phyloP scores from a whole-genome alignment of 768 basidiomycete genomes.

The Pluteus cervinus region DNA sequence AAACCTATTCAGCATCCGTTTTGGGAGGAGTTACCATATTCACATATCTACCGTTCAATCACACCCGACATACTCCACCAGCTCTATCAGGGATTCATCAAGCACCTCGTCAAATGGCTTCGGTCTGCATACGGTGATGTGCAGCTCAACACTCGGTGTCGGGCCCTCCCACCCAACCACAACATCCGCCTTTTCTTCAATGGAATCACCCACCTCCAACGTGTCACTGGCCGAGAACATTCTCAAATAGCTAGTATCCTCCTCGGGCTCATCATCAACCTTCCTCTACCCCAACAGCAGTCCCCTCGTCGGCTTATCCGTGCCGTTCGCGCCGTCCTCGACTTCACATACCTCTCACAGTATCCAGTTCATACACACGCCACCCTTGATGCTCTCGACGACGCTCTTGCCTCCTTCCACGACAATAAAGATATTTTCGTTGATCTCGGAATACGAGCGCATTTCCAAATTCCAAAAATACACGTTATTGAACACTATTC shows the following conservation, averaged over 20 bases:
- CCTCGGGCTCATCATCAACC: constrained; percentile 27
- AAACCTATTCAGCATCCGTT: constrained; percentile 20
- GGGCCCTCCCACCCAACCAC: constrained; percentile 27
- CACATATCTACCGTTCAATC: constrained; percentile 30
- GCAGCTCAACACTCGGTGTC: constrained; percentile 30
- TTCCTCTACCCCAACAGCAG: constrained; percentile 19
- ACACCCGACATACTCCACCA: constrained; percentile 46
- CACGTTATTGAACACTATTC: constrained; percentile 30
- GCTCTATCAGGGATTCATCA: constrained; percentile 38
- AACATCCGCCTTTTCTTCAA: constrained; percentile 25
- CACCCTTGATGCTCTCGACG: constrained; percentile 20
- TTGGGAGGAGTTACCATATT: constrained; percentile 22
- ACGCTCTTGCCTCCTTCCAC: constrained; percentile 28
- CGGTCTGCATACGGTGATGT: constrained; percentile 12
- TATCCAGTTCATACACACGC: constrained; percentile 9
- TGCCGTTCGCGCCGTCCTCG: constrained; percentile 13
- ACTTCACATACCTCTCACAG: constrained; percentile 18
- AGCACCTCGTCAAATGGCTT: constrained; percentile 28
- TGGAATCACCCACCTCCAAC: constrained; percentile 26
- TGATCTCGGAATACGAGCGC: constrained; percentile 21
- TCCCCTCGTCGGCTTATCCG: constrained; percentile 4
- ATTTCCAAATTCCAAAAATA: constrained; percentile 40
- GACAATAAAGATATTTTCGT: constrained; percentile 28
- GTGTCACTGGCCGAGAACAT: constrained; percentile 29
- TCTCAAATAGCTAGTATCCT: constrained; percentile 24